A percentile compares a stretch with the other conserved stretches of the same genome.
Conservation (phyloP, 225 moss, liverwort and hornwort genomes). For the Sphagnum tenellum region DNA sequence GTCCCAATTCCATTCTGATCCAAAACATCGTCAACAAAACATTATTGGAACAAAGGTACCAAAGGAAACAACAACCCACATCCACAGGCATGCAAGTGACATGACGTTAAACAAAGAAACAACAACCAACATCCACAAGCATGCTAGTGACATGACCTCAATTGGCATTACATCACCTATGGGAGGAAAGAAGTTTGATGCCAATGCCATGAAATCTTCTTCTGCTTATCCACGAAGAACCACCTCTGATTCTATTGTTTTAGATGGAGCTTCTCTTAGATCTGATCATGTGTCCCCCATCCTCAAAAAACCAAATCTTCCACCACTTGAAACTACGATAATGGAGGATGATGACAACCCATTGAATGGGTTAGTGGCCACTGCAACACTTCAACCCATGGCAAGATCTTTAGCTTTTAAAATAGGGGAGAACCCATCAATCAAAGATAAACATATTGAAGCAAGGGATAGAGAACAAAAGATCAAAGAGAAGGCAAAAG, state of each 20-base stretch:
- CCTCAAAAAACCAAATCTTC: constrained; percentile 16
- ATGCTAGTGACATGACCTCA: constrained; percentile 25
- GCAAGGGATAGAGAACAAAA: constrained; percentile 59
- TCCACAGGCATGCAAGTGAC: constrained; percentile 47
- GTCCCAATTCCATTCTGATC: constrained; percentile 15
- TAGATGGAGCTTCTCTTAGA: background rate
- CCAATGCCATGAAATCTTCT: constrained; percentile 9
- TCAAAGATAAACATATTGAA: constrained; percentile 79
- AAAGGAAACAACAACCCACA: constrained; percentile 34
- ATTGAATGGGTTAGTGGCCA: constrained; percentile 40
- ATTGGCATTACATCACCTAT: constrained; percentile 42
- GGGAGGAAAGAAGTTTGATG: constrained; percentile 33
- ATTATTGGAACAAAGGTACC: constrained; percentile 33
- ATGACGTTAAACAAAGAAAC: constrained; percentile 1
- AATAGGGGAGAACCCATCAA: constrained; percentile 63
- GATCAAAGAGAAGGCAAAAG: constrained; percentile 64
- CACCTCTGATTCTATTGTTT: constrained; percentile 20
- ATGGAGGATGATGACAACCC: constrained; percentile 7
- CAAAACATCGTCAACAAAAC: constrained; percentile 28
- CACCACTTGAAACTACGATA: constrained; percentile 23
- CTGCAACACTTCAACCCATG: constrained; percentile 67
- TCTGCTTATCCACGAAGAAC: background rate
- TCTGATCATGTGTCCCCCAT: constrained; percentile 7
- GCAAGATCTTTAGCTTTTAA: constrained; percentile 62
- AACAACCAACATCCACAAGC: constrained; percentile 21